Base-by-base conservation (phyloP, 805 yeast species). In the Saturnispora halmiae region DNA sequence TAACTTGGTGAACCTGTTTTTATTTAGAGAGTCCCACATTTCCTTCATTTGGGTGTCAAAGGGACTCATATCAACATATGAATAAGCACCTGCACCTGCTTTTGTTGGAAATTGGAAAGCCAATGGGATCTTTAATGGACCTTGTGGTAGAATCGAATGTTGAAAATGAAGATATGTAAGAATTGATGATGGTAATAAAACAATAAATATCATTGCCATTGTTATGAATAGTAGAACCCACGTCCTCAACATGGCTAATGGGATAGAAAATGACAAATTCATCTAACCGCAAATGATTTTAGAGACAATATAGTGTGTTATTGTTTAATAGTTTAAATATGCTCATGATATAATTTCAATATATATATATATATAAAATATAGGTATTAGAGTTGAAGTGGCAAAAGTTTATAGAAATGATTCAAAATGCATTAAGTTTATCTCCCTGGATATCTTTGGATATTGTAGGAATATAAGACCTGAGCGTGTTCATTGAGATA, bases 161-260 rank as follows among this genome's bases (percentile, higher is more conserved):
- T 40, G 40, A 19, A 44, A 45, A 24, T 40, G 50, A 20, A 42
- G 25, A 21, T 41, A 47, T 10, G 42, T 37, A 3, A 42, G n/a
- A 3, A 44, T 31, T 6, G 48, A 44, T 6, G 36, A 20, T 8
- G 50, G 50, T n/a, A 47, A 13, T 18, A 47, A 36, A 2, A 47
- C 34, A 7, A 44, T 36, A 10, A 47, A 19, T 13, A 42, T 27
- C 2, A 43, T 38, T 2, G 25, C n/a, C 6, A 40, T 18, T 13
- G 44, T 27, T 7, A 38, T 19, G n/a, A 38, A 6, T 7, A 44
- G 18, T 20, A 44, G 38, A 3, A 29, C 32, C 41, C 40, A 44
- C 21, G 47, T 38, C 14, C 36, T 31, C 3, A 38, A 26, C 4
- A 43, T 8, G n/a, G 26, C 20, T 20, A 44, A 26, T 6, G 50